These are phyloP conservation scores for Apiotrichum gracile DNA, from an alignment of 1,284 basidiomycete species.

Conservation along the genomic window DNA sequence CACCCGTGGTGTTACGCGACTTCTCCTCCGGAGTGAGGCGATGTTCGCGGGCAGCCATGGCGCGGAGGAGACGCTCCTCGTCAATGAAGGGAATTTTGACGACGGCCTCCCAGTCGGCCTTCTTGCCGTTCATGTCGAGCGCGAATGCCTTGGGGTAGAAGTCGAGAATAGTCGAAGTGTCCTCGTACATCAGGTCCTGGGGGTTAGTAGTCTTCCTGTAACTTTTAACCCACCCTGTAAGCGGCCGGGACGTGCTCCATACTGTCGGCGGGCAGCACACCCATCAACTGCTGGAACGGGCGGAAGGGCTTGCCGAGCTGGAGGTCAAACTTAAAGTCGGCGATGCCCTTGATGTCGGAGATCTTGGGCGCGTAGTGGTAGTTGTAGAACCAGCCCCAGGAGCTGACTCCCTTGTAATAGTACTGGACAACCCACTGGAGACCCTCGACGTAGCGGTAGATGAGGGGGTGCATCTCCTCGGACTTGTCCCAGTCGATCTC, in stretches of 20 bases:
- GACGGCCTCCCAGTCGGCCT: conserved; percentile 96
- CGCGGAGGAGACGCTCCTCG: conserved; percentile 67
- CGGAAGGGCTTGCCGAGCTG: conserved; percentile 82
- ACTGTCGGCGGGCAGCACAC: conserved; percentile 86
- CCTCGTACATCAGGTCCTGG: conserved; percentile 83
- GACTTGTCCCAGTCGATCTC: conserved; percentile 65
- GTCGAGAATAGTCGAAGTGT: conserved; percentile 81
- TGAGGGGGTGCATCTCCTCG: conserved; percentile 61
- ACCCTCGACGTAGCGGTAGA: conserved; percentile 83
- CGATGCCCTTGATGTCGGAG: conserved; percentile 73
- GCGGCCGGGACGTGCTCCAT: conserved; percentile 78
- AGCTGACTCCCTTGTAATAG: conserved; percentile 93
- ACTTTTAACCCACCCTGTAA: conserved; percentile 58
- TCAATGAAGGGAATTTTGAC: conserved; percentile 99
- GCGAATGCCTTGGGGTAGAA: conserved; percentile 93
- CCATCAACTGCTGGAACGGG: conserved; percentile 97
- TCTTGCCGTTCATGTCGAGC: conserved; percentile 95
- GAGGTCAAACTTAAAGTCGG: conserved; percentile 76
- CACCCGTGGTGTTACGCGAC: conserved; percentile 69
- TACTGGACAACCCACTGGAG: conserved; percentile 99
- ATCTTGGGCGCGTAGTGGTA: conserved; percentile 96
- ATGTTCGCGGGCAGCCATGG: conserved; percentile 79
- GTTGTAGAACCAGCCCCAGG: conserved; percentile 98
- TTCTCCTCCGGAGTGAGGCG: conserved; percentile 72
- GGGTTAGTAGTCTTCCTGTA: neutral